Evolutionary conservation across 202 grass and related monocot genomes (phyloP), one percentile per base, ranked within the genome.

Genomic region (Carex sylvatica): DNA sequence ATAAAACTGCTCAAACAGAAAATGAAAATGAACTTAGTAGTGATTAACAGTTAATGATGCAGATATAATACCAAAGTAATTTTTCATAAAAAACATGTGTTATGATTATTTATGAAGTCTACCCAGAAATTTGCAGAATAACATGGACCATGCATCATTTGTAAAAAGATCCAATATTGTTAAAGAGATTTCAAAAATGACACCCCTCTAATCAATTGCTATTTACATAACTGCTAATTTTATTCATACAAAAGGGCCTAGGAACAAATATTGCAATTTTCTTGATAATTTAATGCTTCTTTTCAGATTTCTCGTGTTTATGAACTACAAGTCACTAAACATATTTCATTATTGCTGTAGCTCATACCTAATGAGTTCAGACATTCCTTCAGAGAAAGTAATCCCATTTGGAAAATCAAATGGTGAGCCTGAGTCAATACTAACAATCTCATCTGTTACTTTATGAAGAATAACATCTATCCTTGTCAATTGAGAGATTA

Each of bases 371-470:
- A 88, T 83, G 58, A 98, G 85, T 83, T 95, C 90, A 62, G 81
- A 82, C 90, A 98, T 95, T 84, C 92, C 95, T 10, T 38, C 26
- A 75, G 95, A 95, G 89, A 98, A 93, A 76, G 70, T 77, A 78
- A 98, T 86, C 8, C 95, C 92, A 26, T 90, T 80, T 52, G 95
- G 87, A 86, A 98, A 91, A 86, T 86, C 35, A 19, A 74, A 73
- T 79, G 90, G 90, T 19, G 56, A 91, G 47, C 87, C 85, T 84
- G 87, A 64, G 77, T 95, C 87, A 68, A 98, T 90, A 82, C 56
- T 90, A 74, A 95, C 46, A 31, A 95, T 93, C 83, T 95, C 90
- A 87, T 98, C 95, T 22, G 95, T 98, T 87, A 94, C 91, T 93
- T 98, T 98, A 87, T 98, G 95, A 59, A 98, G 87, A 59, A 93